Evolutionary conservation across 768 basidiomycete species (phyloP).

Genomic region (Boletus speciosus): DNA sequence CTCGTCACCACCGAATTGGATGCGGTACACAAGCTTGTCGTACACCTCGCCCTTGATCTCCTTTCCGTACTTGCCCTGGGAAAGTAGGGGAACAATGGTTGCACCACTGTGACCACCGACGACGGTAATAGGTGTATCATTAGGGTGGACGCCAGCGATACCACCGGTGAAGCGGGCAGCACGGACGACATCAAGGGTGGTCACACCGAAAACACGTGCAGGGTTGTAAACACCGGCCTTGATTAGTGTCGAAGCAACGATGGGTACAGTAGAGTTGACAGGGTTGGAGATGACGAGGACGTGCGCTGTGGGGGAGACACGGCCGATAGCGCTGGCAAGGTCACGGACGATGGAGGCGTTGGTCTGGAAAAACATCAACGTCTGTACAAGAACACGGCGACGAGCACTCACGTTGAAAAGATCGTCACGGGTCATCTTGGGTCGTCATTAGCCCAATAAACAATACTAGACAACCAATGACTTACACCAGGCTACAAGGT

Average conservation of each 20-base stretch:
- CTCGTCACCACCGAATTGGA: slow-evolving; percentile 98
- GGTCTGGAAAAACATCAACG: slow-evolving; percentile 48
- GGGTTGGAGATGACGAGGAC: slow-evolving; percentile 98
- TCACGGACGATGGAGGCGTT: slow-evolving; percentile 98
- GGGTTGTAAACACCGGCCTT: slow-evolving; percentile 93
- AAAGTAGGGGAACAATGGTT: slow-evolving; percentile 96
- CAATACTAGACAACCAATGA: slow-evolving; percentile 17
- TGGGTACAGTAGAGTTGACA: slow-evolving; percentile 97
- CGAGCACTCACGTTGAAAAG: slow-evolving; percentile 78
- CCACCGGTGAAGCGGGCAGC: slow-evolving; percentile 85
- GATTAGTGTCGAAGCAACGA: slow-evolving; percentile 88
- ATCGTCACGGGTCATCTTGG: slow-evolving; percentile 92
- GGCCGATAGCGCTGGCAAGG: slow-evolving; percentile 84
- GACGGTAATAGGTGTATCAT: slow-evolving; percentile 73
- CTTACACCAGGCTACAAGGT: slow-evolving; percentile 74
- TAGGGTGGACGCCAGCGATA: slow-evolving; percentile 61
- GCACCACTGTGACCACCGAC: slow-evolving; percentile 94
- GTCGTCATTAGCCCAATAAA: slow-evolving; percentile 25
- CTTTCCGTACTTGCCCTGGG: slow-evolving; percentile 72
- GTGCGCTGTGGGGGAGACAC: slow-evolving; percentile 86
- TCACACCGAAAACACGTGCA: slow-evolving; percentile 88
- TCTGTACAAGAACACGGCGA: background rate
- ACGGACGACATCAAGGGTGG: slow-evolving; percentile 97
- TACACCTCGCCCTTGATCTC: slow-evolving; percentile 70
- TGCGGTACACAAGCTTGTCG: slow-evolving; percentile 81